Evolutionary conservation across 2,329 filamentous ascomycete species (phyloP).

Genomic region (Cordyceps fumosorosea): DNA sequence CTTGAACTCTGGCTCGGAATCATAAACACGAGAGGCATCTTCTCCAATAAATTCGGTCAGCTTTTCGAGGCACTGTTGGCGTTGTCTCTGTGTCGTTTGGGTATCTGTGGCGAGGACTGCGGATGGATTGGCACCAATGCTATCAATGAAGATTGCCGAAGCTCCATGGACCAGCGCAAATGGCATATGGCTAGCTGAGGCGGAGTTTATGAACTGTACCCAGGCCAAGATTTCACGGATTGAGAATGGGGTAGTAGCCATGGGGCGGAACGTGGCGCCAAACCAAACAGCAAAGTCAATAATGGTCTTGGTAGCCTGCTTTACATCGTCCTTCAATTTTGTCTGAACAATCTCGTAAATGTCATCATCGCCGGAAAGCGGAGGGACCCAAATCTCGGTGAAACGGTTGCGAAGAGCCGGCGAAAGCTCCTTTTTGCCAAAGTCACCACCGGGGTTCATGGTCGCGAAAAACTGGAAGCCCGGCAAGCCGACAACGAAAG

Average conservation of each 20-base stretch:
- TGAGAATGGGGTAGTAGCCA: slow-evolving; percentile 70
- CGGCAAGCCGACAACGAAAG: slow-evolving; percentile 65
- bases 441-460: slow-evolving; percentile 98
- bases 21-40: slow-evolving; percentile 62
- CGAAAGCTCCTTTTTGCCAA: slow-evolving; percentile 95
- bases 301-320: slow-evolving; percentile 59
- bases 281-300: slow-evolving; percentile 93
- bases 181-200: slow-evolving; percentile 37
- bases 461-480: slow-evolving; percentile 96
- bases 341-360: slow-evolving; percentile 77
- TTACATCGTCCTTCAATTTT: slow-evolving; percentile 57
- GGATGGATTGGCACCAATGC: slow-evolving; percentile 88
- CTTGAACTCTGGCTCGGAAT: slow-evolving; percentile 51
- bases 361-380: slow-evolving; percentile 77
- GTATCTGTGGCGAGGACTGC: slow-evolving; percentile 70
- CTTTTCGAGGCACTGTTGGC: slow-evolving; percentile 64
- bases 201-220: slow-evolving; percentile 84
- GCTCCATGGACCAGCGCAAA: slow-evolving; percentile 70
- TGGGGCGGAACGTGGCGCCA: slow-evolving; percentile 70
- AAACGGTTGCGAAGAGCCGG: slow-evolving; percentile 93
- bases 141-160: slow-evolving; percentile 92
- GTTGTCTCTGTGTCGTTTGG: slow-evolving; percentile 63
- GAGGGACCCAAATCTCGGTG: slow-evolving; percentile 97
- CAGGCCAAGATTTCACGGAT: slow-evolving; percentile 89
- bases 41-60: slow-evolving; percentile 58